phyloP scores from a whole-genome alignment of 345 rosid genomes.

The Linum trigynum region DNA sequence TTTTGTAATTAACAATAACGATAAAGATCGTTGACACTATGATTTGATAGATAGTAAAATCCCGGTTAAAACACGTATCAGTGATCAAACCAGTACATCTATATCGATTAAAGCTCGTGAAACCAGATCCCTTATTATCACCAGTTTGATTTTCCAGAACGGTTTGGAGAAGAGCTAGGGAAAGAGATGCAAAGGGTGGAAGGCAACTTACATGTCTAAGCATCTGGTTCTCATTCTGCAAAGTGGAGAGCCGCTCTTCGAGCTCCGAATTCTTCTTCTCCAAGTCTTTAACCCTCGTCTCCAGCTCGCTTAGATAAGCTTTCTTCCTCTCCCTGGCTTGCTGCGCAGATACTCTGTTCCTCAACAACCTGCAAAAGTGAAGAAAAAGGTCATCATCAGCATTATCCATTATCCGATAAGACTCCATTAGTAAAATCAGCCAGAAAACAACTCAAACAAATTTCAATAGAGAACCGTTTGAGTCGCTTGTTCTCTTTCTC shows the following conservation, averaged over 20 bases:
- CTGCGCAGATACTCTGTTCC: constrained; percentile 99
- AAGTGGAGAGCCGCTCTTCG: constrained; percentile 79
- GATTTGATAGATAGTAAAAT: too few relatives aligned
- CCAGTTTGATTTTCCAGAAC: too few relatives aligned
- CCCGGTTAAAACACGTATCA: too few relatives aligned
- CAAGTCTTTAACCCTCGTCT: neutral
- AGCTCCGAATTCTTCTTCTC: constrained; percentile 88
- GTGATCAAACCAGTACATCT: too few relatives aligned
- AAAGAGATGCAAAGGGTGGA: too few relatives aligned
- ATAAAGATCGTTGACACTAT: too few relatives aligned
- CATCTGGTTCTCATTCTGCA: constrained; percentile 35
- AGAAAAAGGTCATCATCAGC: too few relatives aligned
- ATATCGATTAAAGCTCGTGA: too few relatives aligned
- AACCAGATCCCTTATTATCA: too few relatives aligned
- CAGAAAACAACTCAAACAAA: neutral
- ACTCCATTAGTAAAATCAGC: constrained; percentile 4
- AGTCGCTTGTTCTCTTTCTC: constrained; percentile 89
- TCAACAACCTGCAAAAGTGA: constrained; percentile 53
- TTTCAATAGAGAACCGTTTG: constrained; percentile 42
- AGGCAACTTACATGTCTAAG: neutral
- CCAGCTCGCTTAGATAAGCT: constrained; percentile 32
- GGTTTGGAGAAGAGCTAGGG: too few relatives aligned
- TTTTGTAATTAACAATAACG: too few relatives aligned
- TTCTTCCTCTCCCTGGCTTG: constrained; percentile 99
- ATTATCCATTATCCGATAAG: constrained; percentile 9